These are phyloP conservation scores for Lippia alba DNA, from an alignment of 305 asterid species.

Conservation along the genomic window DNA sequence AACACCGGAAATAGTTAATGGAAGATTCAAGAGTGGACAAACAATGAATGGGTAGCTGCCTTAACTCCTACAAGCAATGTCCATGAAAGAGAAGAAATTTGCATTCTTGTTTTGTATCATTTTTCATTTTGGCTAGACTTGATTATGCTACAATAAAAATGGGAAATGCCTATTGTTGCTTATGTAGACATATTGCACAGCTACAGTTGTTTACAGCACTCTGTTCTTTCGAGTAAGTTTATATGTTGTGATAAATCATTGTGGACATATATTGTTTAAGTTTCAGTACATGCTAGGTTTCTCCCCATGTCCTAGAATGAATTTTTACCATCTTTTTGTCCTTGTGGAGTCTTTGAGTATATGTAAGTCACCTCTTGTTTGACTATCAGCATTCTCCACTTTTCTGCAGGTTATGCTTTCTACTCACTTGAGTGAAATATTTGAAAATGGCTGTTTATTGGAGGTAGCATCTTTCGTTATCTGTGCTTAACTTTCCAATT, in stretches of 20 bases:
- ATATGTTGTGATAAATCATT: slow-evolving; percentile 10
- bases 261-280: background rate
- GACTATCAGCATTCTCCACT: slow-evolving; percentile 29
- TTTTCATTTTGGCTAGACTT: background rate
- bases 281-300: background rate
- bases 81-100: slow-evolving; percentile 8
- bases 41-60: slow-evolving; percentile 19
- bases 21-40: slow-evolving; percentile 7
- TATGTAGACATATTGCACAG: slow-evolving; percentile 16
- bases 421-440: slow-evolving; percentile 93
- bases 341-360: background rate
- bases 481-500: slow-evolving; percentile 32
- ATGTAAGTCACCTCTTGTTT: slow-evolving; percentile 26
- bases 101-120: slow-evolving; percentile 1
- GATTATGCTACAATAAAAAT: slow-evolving; percentile 5
- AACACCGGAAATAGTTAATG: slow-evolving; percentile 5
- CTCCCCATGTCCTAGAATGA: slow-evolving; percentile 2
- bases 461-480: slow-evolving; percentile 57
- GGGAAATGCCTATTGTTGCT: slow-evolving; percentile 21
- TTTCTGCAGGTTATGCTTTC: slow-evolving; percentile 81
- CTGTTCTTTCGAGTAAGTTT: slow-evolving; percentile 10
- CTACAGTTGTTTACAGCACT: background rate
- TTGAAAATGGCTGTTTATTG: slow-evolving; percentile 68
- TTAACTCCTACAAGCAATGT: slow-evolving; percentile 10
- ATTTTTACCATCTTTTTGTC: background rate